Base-by-base conservation (phyloP, 2,329 filamentous ascomycete genomes). In the Paecilomyces variotii region DNA sequence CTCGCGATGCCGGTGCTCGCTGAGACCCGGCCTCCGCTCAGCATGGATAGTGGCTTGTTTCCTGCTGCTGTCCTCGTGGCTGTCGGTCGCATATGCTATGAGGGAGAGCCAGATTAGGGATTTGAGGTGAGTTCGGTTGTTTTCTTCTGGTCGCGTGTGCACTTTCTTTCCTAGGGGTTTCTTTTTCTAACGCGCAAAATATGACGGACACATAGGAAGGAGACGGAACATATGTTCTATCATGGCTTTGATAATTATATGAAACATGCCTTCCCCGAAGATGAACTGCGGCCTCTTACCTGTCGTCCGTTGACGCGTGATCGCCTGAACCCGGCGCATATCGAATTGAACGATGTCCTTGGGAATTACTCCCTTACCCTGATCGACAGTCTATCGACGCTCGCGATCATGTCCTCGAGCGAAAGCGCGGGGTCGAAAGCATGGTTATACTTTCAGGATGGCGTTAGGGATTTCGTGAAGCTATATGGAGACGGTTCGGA, bases 241-340 rank as follows among this genome's bases (percentile, higher is more conserved):
- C 94, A 99, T 80, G 94, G 94, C 60, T 97, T 87, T 78, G 87
- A 92, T 76, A 96, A 93, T 74, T 99, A 99, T 79, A 94, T 97
- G 87, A 78, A 84, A 64, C 82, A 96, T 74, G 94, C 92, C 59
- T 99, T 97, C 70, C 94, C 94, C 11, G 94, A 97, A 74, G 94
- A 99, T 70, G 94, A 93, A 84, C 80, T 99, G 59, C 89, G 90
- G 53, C 94, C 94, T 7, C 78, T 99, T 24, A 87, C 90, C 27
- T 99, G 94, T 75, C 79, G 79, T 14, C 91, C 94, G 4, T 80
- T 97, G 67, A 91, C 89, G 49, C 88, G 94, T 74, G 92, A 97
- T 77, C 83, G 84, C 67, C 79, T 85, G 54, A 89, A 96, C 70
- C 88, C 90, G 1, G 82, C 83, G 59, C 88, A 95, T 68, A 85